These are phyloP conservation scores for Marasmius sp. DNA, from an alignment of 1,284 basidiomycete species.

Conservation along the genomic window DNA sequence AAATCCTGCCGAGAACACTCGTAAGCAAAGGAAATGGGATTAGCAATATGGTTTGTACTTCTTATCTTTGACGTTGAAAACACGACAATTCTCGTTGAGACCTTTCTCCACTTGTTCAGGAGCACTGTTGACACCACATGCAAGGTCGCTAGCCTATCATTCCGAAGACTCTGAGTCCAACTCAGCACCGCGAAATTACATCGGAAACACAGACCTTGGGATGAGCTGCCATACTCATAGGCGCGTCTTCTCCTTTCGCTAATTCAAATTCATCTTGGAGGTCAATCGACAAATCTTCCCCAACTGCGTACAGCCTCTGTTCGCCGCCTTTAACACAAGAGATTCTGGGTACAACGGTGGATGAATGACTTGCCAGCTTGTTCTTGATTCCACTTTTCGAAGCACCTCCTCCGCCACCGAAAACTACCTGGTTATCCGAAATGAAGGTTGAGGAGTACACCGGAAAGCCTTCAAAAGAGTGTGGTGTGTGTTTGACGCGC, in stretches of 20 bases:
- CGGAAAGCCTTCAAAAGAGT: conserved; percentile 76
- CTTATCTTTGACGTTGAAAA: conserved; percentile 61
- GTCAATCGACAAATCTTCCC: conserved; percentile 56
- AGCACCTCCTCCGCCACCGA: conserved; percentile 89
- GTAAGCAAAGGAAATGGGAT: background rate
- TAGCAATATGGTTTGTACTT: conserved; percentile 41
- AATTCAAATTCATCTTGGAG: conserved; percentile 73
- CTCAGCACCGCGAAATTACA: background rate
- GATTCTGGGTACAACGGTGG: background rate
- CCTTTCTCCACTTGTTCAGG: conserved; percentile 60
- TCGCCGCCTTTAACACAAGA: background rate
- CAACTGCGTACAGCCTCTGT: conserved; percentile 75
- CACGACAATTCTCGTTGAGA: conserved; percentile 81
- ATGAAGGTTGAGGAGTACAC: conserved; percentile 89
- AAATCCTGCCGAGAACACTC: conserved; percentile 44
- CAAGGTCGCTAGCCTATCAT: conserved; percentile 48
- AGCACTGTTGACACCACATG: conserved; percentile 86
- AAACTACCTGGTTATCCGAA: conserved; percentile 68
- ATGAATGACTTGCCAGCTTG: conserved; percentile 68
- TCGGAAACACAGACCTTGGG: conserved; percentile 44
- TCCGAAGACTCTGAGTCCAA: conserved; percentile 1
- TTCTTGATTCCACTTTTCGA: conserved; percentile 87
- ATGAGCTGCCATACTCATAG: conserved; percentile 87
- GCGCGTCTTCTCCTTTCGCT: conserved; percentile 82
- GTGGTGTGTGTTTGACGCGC: conserved; percentile 78